Conservation (phyloP, 2,329 filamentous ascomycete genomes). For the Phaeosphaeria sp. region DNA sequence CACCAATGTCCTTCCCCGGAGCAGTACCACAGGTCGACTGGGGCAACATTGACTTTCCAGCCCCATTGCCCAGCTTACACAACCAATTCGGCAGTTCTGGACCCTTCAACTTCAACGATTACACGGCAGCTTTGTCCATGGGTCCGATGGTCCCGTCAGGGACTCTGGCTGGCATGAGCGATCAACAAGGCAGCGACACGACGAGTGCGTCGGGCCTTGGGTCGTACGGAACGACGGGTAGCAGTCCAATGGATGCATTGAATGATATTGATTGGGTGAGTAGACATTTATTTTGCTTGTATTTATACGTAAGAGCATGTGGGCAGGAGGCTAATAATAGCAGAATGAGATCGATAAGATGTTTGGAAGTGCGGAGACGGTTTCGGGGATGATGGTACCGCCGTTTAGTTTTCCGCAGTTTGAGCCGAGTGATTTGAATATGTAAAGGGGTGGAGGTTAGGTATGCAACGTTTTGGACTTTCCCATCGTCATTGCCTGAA, state of each 20-base stretch:
- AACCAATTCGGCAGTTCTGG: conserved; percentile 4
- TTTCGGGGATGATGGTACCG: conserved; percentile 39
- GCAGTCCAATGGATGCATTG: conserved; percentile 32
- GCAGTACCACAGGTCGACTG: conserved; percentile 35
- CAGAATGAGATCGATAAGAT: conserved; percentile 57
- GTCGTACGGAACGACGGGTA: conserved; percentile 7
- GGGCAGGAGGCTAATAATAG: too few species aligned
- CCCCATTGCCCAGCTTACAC: conserved; percentile 1
- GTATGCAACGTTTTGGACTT: too few species aligned
- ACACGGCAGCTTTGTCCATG: neutral
- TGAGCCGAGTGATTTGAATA: conserved; percentile 28
- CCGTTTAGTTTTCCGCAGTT: conserved; percentile 46
- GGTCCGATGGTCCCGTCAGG: neutral
- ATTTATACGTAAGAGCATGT: too few species aligned
- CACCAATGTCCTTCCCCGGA: conserved; percentile 22
- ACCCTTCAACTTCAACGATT: conserved; percentile 7
- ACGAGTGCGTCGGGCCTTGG: conserved; percentile 6
- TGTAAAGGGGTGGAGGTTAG: conserved; percentile 10
- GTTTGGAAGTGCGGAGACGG: conserved; percentile 45
- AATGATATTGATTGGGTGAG: conserved; percentile 72
- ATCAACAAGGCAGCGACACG: neutral
- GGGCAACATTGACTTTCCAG: conserved; percentile 28
- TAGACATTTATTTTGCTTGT: too few species aligned
- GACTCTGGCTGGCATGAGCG: neutral
- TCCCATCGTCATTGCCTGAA: too few species aligned